These are phyloP conservation scores for Agaricus subrufescens DNA, from an alignment of 768 basidiomycete species.

Conservation along the genomic window DNA sequence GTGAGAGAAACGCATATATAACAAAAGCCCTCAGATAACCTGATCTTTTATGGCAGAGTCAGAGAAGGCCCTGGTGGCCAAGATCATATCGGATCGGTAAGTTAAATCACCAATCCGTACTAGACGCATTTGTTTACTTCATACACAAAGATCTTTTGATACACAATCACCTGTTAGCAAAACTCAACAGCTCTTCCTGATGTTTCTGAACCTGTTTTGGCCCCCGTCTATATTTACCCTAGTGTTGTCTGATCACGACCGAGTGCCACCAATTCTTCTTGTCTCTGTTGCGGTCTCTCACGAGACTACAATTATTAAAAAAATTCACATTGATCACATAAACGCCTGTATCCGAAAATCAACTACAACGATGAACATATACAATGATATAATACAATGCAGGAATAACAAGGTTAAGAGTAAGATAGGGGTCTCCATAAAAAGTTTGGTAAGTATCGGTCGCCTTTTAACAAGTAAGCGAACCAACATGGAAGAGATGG, in stretches of 20 bases:
- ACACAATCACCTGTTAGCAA: too few species aligned
- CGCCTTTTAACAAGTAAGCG: constrained; percentile 17
- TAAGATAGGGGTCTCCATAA: background rate
- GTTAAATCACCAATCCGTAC: background rate
- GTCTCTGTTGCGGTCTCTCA: too few species aligned
- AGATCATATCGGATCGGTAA: constrained; percentile 50
- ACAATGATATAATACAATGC: background rate
- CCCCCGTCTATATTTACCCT: too few species aligned
- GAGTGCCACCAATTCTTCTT: too few species aligned
- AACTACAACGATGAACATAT: too few species aligned
- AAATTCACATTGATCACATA: too few species aligned
- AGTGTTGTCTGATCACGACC: too few species aligned
- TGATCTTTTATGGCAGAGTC: constrained; percentile 38
- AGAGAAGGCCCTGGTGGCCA: constrained; percentile 64
- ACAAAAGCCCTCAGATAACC: background rate
- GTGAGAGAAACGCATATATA: constrained; percentile 27
- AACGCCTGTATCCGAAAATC: too few species aligned
- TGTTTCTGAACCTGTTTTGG: too few species aligned
- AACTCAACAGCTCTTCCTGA: too few species aligned
- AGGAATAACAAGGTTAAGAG: background rate
- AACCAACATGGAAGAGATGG: background rate
- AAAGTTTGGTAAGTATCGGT: background rate
- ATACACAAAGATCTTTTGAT: constrained; percentile 14
- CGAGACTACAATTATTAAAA: too few species aligned
- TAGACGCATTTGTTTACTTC: background rate